These are phyloP conservation scores for Suillus alpinus DNA, from an alignment of 768 basidiomycete genomes.

Conservation along the genomic window DNA sequence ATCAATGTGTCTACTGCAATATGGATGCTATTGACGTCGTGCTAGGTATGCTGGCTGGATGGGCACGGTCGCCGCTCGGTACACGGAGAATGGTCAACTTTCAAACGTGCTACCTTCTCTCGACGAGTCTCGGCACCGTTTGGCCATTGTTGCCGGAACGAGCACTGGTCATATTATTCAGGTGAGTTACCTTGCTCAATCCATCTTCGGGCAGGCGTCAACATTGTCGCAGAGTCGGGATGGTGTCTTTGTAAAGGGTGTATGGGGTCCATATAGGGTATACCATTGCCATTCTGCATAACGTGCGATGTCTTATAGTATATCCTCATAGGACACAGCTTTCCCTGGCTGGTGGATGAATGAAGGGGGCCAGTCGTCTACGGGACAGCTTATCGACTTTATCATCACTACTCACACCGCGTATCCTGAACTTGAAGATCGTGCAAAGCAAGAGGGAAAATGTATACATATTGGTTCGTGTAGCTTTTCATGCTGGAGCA, in stretches of 20 bases:
- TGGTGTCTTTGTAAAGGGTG: conserved; percentile 84
- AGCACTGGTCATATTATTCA: conserved; percentile 95
- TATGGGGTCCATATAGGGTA: conserved; percentile 90
- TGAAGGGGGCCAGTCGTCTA: conserved; percentile 97
- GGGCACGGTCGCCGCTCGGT: conserved; percentile 87
- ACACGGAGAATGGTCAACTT: conserved; percentile 50
- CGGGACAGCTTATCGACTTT: conserved; percentile 93
- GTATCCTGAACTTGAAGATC: conserved; percentile 63
- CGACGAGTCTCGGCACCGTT: conserved; percentile 72
- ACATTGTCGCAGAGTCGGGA: conserved; percentile 58
- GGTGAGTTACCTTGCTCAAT: conserved; percentile 34
- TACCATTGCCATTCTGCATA: conserved; percentile 7
- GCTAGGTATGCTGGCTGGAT: conserved; percentile 91
- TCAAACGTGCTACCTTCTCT: conserved; percentile 56
- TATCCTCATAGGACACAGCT: conserved; percentile 61
- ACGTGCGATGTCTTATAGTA: conserved; percentile 11
- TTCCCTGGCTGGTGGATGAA: conserved; percentile 99
- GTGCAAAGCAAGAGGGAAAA: conserved; percentile 56
- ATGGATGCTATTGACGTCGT: conserved; percentile 5
- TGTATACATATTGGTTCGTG: conserved; percentile 56
- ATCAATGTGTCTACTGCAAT: not conserved
- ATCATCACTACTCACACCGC: conserved; percentile 91
- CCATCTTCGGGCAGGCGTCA: not conserved
- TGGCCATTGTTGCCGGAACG: conserved; percentile 94
- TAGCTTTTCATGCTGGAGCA: not conserved